Base-by-base conservation (phyloP, 306 rosid genomes). In the Abrus pulchellus region DNA sequence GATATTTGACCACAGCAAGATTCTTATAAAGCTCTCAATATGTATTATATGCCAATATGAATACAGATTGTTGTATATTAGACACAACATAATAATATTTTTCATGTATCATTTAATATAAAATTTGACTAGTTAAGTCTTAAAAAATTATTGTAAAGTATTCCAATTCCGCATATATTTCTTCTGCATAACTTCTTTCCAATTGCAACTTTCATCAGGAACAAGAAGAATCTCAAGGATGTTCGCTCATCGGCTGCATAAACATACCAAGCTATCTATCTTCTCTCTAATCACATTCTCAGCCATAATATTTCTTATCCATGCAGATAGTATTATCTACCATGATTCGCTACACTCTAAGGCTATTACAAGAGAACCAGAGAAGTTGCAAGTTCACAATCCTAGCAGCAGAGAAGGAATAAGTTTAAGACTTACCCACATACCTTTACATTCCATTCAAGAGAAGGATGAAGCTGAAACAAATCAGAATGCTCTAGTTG, bases 231-330 rank as follows among this genome's bases (percentile, higher is more conserved):
- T 77, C 67, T 1, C 13, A 29, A 83, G 48, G 9, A 83, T 83
- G 86, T 72, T 59, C 12, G 85, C 84, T 41, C 74, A 14, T 41
- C 47, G 82, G 68, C 14, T 57, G 0, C 63, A 63, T 59, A 67
- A 81, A 75, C 81, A 71, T 28, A 57, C 83, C 54, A 88, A 50
- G 41, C 29, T 78, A 36, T 78, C 10, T 7, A 45, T 87, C 55
- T 78, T 83, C 68, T 77, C 74, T 32, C 30, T 83, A 60, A 30
- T 81, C 29, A 62, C 79, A 52, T 52, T 82, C 13, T 84, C 65
- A 66, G 85, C 87, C n/a, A 73, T 82, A 57, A 50, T 83, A 78
- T 80, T 88, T 63, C 63, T 90, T 47, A 29, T 87, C 27, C 67
- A 55, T 72, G 66, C 75, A 63, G 82, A 82, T 32, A 40, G 45